Evolutionary conservation across 805 yeast genomes (phyloP).

Genomic region (Scheffersomyces lignosus): DNA sequence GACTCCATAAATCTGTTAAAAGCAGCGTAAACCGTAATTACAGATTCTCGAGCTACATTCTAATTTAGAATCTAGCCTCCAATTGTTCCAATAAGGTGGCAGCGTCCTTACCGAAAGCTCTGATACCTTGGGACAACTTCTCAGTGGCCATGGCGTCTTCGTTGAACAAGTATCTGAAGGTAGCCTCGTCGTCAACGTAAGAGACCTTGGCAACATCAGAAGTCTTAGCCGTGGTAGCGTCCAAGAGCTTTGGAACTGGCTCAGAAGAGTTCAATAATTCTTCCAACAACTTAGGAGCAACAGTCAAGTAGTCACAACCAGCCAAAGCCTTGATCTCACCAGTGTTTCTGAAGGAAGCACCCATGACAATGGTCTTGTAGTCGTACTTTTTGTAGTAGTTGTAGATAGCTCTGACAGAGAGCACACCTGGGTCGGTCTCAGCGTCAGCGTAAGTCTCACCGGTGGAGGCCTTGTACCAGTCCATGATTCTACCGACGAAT

Average conservation of each 20-base stretch:
- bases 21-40: background rate
- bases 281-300: slow-evolving; percentile 90
- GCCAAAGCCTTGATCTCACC: slow-evolving; percentile 96
- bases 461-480: slow-evolving; percentile 94
- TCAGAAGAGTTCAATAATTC: slow-evolving; percentile 77
- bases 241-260: slow-evolving; percentile 78
- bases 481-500: slow-evolving; percentile 98
- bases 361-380: slow-evolving; percentile 98
- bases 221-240: slow-evolving; percentile 55
- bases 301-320: slow-evolving; percentile 95
- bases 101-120: slow-evolving; percentile 94
- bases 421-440: slow-evolving; percentile 93
- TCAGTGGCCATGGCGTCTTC: slow-evolving; percentile 99
- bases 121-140: slow-evolving; percentile 96
- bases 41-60: no score
- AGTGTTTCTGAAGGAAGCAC: slow-evolving; percentile 98
- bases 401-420: slow-evolving; percentile 83
- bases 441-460: slow-evolving; percentile 76
- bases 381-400: slow-evolving; percentile 97
- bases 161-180: slow-evolving; percentile 87
- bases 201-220: slow-evolving; percentile 61
- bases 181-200: slow-evolving; percentile 80
- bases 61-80: slow-evolving; percentile 52
- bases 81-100: slow-evolving; percentile 70
- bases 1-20: no score